These are phyloP conservation scores for Erucastrum elatum DNA, from an alignment of 345 rosid species.

Conservation along the genomic window DNA sequence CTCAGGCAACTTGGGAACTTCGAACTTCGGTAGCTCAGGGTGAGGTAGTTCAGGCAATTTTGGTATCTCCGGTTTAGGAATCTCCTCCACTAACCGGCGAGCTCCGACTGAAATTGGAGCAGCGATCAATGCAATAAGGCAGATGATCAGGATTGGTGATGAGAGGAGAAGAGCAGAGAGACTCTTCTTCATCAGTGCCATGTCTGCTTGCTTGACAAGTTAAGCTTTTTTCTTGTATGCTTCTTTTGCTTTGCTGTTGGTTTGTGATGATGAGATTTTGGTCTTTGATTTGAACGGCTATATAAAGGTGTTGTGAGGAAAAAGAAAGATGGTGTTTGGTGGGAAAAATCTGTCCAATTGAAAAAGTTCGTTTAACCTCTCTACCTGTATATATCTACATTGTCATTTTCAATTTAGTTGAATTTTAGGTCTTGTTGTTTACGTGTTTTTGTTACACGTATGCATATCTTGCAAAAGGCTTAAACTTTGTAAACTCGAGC, in stretches of 20 bases:
- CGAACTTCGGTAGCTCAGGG: slow-evolving; percentile 34
- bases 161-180: slow-evolving; percentile 19
- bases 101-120: slow-evolving; percentile 26
- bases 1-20: slow-evolving; percentile 32
- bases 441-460: slow-evolving; percentile 18
- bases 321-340: slow-evolving; percentile 36
- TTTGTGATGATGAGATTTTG: slow-evolving; percentile 30
- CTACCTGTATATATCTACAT: slow-evolving; percentile 33
- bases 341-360: slow-evolving; percentile 14
- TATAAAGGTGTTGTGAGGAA: slow-evolving; percentile 19
- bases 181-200: slow-evolving; percentile 35
- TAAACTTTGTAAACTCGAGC: background rate
- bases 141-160: slow-evolving; percentile 31
- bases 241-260: slow-evolving; percentile 19
- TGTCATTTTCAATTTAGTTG: slow-evolving; percentile 27
- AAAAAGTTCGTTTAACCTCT: slow-evolving; percentile 37
- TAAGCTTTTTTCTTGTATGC: slow-evolving; percentile 2
- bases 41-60: slow-evolving; percentile 32
- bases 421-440: slow-evolving; percentile 21
- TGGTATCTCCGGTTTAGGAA: slow-evolving; percentile 40
- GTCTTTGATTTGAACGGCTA: slow-evolving; percentile 18
- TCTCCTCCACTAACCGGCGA: slow-evolving; percentile 36
- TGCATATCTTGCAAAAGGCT: background rate
- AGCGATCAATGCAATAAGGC: slow-evolving; percentile 23
- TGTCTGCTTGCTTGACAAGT: slow-evolving; percentile 25